Percentiles rank a stretch among this genome's conserved stretches.
Evolutionary conservation across 805 yeast species (phyloP).

Genomic region (Yamadazyma ubonensis): DNA sequence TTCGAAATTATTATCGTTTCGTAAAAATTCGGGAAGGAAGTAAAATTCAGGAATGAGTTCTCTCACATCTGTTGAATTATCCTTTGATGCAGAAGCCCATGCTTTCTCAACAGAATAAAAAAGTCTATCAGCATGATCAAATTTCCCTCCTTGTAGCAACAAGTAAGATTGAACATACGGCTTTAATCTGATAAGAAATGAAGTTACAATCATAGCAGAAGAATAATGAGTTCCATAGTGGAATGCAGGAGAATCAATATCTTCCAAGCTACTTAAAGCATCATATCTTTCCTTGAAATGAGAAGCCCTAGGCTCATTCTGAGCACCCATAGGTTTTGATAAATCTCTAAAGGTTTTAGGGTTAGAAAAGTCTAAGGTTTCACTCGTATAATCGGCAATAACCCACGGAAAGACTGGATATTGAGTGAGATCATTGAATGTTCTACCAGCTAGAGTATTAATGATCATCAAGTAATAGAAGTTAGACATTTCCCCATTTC

Average conservation of each 20-base stretch:
- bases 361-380: slow-evolving; percentile 60
- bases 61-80: slow-evolving; percentile 83
- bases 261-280: slow-evolving; percentile 62
- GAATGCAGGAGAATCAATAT: slow-evolving; percentile 65
- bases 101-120: slow-evolving; percentile 74
- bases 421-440: slow-evolving; percentile 85
- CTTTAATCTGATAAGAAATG: slow-evolving; percentile 69
- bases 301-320: slow-evolving; percentile 54
- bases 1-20: slow-evolving; percentile 62
- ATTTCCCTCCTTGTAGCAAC: slow-evolving; percentile 79
- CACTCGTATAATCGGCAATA: slow-evolving; percentile 75
- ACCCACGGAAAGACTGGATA: slow-evolving; percentile 95
- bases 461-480: slow-evolving; percentile 77
- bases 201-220: slow-evolving; percentile 89
- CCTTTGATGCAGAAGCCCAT: slow-evolving; percentile 77
- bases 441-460: slow-evolving; percentile 84
- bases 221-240: slow-evolving; percentile 94
- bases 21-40: slow-evolving; percentile 74
- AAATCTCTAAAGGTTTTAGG: slow-evolving; percentile 69
- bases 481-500: slow-evolving; percentile 73
- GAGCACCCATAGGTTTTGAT: slow-evolving; percentile 92
- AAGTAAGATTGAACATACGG: slow-evolving; percentile 82
- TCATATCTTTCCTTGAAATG: slow-evolving; percentile 72
- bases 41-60: slow-evolving; percentile 87
- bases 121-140: slow-evolving; percentile 84